Evolutionary conservation across 2,329 filamentous ascomycete genomes (phyloP), one percentile per base, ranked within the genome.

Genomic region (Fusarium vanettenii): DNA sequence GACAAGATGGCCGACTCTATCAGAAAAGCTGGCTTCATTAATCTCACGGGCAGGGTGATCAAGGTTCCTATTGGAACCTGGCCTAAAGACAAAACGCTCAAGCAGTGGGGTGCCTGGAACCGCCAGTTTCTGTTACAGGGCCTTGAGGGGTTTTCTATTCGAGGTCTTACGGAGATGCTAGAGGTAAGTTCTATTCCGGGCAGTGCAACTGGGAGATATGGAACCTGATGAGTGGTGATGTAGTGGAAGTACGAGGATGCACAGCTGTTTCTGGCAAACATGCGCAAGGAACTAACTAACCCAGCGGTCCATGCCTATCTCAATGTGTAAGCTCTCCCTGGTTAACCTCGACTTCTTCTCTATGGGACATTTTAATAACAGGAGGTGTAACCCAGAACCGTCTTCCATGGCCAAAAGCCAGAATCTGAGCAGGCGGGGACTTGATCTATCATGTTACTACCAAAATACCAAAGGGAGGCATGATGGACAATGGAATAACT

Each of bases 1-100:
- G 55, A 70, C 9, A 60, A 64, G 22, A 67, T 72, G 16, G 64
- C 67, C 16, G 68, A 72, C 7, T 65, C 71, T 0, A 64, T 80
- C 1, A 48, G 41, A 4, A 70, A 76, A 5, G 78, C 74, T 2
- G 79, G 76, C 16, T 79, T 75, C 16, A 62, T 56, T 10, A 67
- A 71, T 18, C 67, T 79, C 11, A 57, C 61, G 1, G 74, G 75
- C 27, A 64, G 67, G 9, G 56, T 61, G 7, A 67, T 75, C 67
- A 79, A 78, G 64, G 68, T 77, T 0, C 75, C 75, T 0, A 70
- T 77, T 33, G 79, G 79, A 13, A 67, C 69, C 2, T 81, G 83
- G 82, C 73, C 83, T 0, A 79, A 76, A 62, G 81, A 83, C 39
- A 74, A 73, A 31, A 66, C 52, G 20, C 70, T 81, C 6, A 80